A percentile compares a stretch with the other conserved stretches of the same genome.
phyloP scores from a whole-genome alignment of 1,139 yeast genomes.

The Debaryomycetaceae sp. region DNA sequence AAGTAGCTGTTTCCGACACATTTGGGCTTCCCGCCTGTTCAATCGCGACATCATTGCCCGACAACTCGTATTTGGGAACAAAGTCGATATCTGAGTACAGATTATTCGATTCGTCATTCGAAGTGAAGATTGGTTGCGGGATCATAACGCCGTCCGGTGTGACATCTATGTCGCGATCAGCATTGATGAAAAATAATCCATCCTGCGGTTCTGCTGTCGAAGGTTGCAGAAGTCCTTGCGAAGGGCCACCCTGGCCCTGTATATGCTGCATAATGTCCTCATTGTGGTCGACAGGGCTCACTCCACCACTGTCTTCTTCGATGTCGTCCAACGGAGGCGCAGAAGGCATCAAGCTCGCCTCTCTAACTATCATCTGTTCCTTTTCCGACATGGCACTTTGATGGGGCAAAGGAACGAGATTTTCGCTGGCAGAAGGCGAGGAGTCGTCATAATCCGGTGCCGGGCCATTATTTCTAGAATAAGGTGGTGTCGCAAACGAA shows the following conservation, averaged over 20 bases:
- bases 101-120: slow-evolving; percentile 16
- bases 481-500: slow-evolving; percentile 18
- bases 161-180: not conserved
- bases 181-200: not conserved
- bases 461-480: slow-evolving; percentile 11
- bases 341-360: slow-evolving; percentile 58
- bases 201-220: not conserved
- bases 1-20: too few species aligned
- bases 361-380: slow-evolving; percentile 49
- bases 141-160: not conserved
- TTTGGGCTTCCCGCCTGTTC: slow-evolving; percentile 3
- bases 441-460: slow-evolving; percentile 28
- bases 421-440: slow-evolving; percentile 5
- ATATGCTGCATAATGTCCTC: slow-evolving; percentile 10
- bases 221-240: not conserved
- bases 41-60: slow-evolving; percentile 20
- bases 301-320: slow-evolving; percentile 19
- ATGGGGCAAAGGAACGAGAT: slow-evolving; percentile 17
- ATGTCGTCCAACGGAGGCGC: slow-evolving; percentile 42
- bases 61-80: slow-evolving; percentile 36
- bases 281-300: slow-evolving; percentile 12
- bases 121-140: slow-evolving; percentile 14
- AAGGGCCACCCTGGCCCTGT: not conserved
- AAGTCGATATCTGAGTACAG: slow-evolving; percentile 26
- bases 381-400: slow-evolving; percentile 41